phyloP scores from a whole-genome alignment of 768 basidiomycete species.

The Lactifluus echinatus region DNA sequence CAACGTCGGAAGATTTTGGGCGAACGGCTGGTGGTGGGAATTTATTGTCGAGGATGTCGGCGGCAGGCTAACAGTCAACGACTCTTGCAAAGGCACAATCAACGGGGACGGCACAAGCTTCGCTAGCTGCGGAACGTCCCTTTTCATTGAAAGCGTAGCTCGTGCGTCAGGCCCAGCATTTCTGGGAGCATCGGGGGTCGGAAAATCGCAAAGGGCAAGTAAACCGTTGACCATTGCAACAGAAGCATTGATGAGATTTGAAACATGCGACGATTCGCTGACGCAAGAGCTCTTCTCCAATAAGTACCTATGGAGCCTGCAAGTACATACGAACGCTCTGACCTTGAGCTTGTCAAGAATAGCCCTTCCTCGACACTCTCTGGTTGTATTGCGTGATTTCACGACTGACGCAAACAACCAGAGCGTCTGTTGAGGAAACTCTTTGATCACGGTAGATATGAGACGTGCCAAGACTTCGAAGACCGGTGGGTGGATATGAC shows the following conservation, averaged over 20 bases:
- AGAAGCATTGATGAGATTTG: slow-evolving; percentile 37
- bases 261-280: slow-evolving; percentile 39
- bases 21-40: slow-evolving; percentile 74
- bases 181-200: slow-evolving; percentile 29
- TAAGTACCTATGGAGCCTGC: neutral
- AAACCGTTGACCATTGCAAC: slow-evolving; percentile 60
- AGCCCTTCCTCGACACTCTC: slow-evolving; percentile 49
- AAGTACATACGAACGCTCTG: slow-evolving; percentile 14
- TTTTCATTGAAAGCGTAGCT: slow-evolving; percentile 40
- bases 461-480: slow-evolving; percentile 52
- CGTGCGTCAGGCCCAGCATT: slow-evolving; percentile 23
- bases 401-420: slow-evolving; percentile 90
- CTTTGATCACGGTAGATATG: slow-evolving; percentile 63
- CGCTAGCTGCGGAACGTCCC: slow-evolving; percentile 46
- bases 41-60: slow-evolving; percentile 48
- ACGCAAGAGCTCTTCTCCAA: slow-evolving; percentile 37
- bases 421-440: slow-evolving; percentile 83
- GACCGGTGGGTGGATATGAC: slow-evolving; percentile 57
- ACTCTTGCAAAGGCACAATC: slow-evolving; percentile 89
- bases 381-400: slow-evolving; percentile 64
- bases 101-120: slow-evolving; percentile 52
- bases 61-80: slow-evolving; percentile 83
- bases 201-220: slow-evolving; percentile 54
- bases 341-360: slow-evolving; percentile 56
- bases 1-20: slow-evolving; percentile 66